Base-by-base conservation (phyloP, 805 yeast species). In the Ogataea methylovora region DNA sequence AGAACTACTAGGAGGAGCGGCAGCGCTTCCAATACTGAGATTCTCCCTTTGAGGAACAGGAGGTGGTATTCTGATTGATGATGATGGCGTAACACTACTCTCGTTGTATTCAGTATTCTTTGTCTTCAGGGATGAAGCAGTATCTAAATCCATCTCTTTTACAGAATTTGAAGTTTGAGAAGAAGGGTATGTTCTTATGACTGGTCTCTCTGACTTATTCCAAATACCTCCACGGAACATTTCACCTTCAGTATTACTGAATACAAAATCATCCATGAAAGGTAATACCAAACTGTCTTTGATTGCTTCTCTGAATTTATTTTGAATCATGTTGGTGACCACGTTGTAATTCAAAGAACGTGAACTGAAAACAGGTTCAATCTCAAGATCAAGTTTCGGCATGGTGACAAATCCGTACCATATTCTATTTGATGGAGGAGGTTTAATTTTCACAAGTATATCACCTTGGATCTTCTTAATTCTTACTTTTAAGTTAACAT, bases 181-280 rank as follows among this genome's bases (percentile, higher is more conserved):
- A 3, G 38, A 24, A 18, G 37, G 32, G n/a, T 34, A 14, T 6
- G 26, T 9, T 24, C 14, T n/a, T 6, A 6, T 10, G 4, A 16
- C 5, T 8, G 32, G 32, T 29, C 63, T 49, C 2, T 30, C 48
- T 0, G 56, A 36, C 16, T 65, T 64, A 42, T 81, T 87, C 97
- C 97, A 90, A 17, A 90, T 76, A 13, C 98, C 98, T 33, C 96
- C 98, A 42, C 96, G 71, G 54, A 77, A 92, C 11, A 85, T 57
- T 42, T 85, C 94, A 26, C 59, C 67, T 2, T 60, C 56, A 0
- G 96, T 77, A 35, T 73, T 64, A 49, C 67, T 82, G 50, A 84
- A 82, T 0, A 78, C 73, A 27, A 86, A 56, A 52, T 90, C 97
- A 55, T 90, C 97, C 87, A 86, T 82, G 48, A 68, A 77, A 2